Base-by-base conservation (phyloP, 192 early-diverging fungal genomes). In the Backusella psychrophila region DNA sequence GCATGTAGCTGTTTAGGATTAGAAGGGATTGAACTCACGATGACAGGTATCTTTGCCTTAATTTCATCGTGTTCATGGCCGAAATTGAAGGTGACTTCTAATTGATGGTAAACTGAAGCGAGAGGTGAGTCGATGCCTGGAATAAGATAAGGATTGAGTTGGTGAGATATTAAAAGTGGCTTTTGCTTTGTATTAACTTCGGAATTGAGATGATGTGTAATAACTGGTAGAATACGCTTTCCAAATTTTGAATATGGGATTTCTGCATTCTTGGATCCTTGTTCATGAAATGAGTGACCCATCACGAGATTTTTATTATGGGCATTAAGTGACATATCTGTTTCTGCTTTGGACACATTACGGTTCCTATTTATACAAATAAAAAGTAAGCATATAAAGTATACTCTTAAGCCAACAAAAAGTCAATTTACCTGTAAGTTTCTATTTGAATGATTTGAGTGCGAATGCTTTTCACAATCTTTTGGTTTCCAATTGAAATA, bases 381-480 rank as follows among this genome's bases (percentile, higher is more conserved):
- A 15, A 33, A 26, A 23, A 31, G 19, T 49, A 49, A 39, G 46
- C 19, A 49, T 49, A 49, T 17, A 49, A 49, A 7, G 4, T 7
- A n/a, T 6, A n/a, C 46, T 49, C 6, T n/a, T n/a, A n/a, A 7
- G n/a, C 0, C 0, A n/a, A 49, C n/a, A 49, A n/a, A n/a, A n/a
- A 6, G 17, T 19, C 23, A 29, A 29, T 14, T 26, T 81, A 81
- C 80, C 76, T 81, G 68, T 71, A 77, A 4, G 42, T n/a, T 77
- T 81, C 80, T 14, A 74, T 34, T 69, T 81, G 80, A 12, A 74
- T 77, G 2, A 81, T 70, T 59, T 77, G 76, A 34, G 80, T 49
- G 39, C 71, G 26, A 81, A 72, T 71, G 12, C 56, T 26, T 67
- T 52, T 52, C 74, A 74, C n/a, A 65, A 68, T 8, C 1, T 63